Evolutionary conservation across 2,329 filamentous ascomycete species (phyloP).

Genomic region (Scytalidium lignicola): DNA sequence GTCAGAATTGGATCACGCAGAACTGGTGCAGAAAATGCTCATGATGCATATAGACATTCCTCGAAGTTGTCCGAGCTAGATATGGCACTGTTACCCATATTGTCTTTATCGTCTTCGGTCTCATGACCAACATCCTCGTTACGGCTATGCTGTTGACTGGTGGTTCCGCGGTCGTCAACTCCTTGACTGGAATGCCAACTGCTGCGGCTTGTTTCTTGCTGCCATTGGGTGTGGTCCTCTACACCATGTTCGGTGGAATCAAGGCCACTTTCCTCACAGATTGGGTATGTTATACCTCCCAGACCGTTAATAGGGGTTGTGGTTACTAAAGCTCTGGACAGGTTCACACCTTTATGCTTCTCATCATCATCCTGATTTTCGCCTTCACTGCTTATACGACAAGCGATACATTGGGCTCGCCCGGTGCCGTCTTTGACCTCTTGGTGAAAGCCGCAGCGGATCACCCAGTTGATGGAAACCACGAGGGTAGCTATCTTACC

Average conservation of each 20-base stretch:
- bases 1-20: no score
- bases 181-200: slow-evolving; percentile 69
- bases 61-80: slow-evolving; percentile 76
- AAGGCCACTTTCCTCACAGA: slow-evolving; percentile 79
- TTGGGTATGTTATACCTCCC: slow-evolving; percentile 12
- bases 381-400: slow-evolving; percentile 77
- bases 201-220: slow-evolving; percentile 80
- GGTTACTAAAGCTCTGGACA: slow-evolving; percentile 37
- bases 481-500: slow-evolving; percentile 76
- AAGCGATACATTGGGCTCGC: slow-evolving; percentile 66
- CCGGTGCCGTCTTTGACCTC: slow-evolving; percentile 71
- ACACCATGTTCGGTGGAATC: slow-evolving; percentile 73
- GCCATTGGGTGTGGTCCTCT: slow-evolving; percentile 73
- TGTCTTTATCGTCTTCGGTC: slow-evolving; percentile 76
- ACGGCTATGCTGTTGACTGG: slow-evolving; percentile 86
- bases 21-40: no score
- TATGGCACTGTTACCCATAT: slow-evolving; percentile 70
- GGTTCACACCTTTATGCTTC: slow-evolving; percentile 76
- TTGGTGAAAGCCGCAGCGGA: slow-evolving; percentile 60
- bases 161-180: slow-evolving; percentile 67
- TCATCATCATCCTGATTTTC: slow-evolving; percentile 83
- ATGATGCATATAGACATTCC: slow-evolving; percentile 46
- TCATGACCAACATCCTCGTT: slow-evolving; percentile 82
- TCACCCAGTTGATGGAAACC: slow-evolving; percentile 77
- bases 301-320: background rate